phyloP scores from a whole-genome alignment of 768 basidiomycete species.

The Phanerochaete sordida region DNA sequence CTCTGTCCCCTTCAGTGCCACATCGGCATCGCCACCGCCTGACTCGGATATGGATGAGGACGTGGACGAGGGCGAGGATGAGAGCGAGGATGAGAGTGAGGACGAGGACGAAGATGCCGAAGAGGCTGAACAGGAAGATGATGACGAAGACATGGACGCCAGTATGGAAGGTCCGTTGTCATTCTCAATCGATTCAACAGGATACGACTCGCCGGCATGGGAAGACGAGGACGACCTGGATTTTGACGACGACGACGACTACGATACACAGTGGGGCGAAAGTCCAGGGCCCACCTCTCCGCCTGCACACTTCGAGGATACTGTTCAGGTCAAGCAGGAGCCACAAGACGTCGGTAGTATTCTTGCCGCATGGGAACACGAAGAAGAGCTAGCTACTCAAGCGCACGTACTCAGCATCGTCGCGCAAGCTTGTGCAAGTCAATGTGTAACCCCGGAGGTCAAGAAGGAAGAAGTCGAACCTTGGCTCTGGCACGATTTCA shows the following conservation, averaged over 20 bases:
- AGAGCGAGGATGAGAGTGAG: neutral
- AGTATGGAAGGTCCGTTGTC: neutral
- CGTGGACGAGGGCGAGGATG: conserved; percentile 24
- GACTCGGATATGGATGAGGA: conserved; percentile 62
- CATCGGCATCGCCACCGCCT: conserved; percentile 58
- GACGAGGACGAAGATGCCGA: neutral
- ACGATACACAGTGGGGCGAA: conserved; percentile 54
- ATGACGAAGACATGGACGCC: neutral
- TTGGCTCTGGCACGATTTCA: conserved; percentile 22
- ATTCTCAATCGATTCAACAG: conserved; percentile 17
- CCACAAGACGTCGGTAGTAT: conserved; percentile 59
- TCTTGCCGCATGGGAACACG: conserved; percentile 68
- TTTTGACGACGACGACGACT: conserved; percentile 38
- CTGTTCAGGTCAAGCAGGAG: conserved; percentile 52
- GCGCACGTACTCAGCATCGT: conserved; percentile 40
- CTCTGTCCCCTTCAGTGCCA: conserved; percentile 51
- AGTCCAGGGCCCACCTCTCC: conserved; percentile 63
- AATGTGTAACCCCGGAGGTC: neutral
- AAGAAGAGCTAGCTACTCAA: conserved; percentile 39
- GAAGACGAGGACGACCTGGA: conserved; percentile 42
- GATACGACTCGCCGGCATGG: conserved; percentile 5
- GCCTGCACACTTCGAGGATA: conserved; percentile 42
- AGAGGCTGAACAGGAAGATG: neutral
- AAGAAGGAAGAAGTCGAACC: conserved; percentile 1
- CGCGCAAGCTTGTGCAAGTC: conserved; percentile 32